Evolutionary conservation across 768 basidiomycete genomes (phyloP), one percentile per base, ranked within the genome.

Genomic region (Trametopsis cervina): DNA sequence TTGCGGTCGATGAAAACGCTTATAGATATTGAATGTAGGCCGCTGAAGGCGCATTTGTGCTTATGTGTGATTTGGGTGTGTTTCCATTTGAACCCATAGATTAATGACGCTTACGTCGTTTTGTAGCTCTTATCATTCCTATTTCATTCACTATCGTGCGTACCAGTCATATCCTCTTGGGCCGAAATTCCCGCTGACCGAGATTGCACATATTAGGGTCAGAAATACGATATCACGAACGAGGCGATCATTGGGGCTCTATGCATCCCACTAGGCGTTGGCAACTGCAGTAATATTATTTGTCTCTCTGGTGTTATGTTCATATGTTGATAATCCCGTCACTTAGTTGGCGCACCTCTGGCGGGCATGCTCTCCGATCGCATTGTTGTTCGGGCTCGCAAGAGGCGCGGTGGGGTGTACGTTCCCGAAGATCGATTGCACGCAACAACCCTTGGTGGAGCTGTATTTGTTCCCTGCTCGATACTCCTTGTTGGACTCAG

Each of bases 371-470:
- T 83, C 0, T 85, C 85, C 0, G 85, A 87, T 59, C 51, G 54
- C 22, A 63, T 73, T 0, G 66, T 88, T 20, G 63, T 72, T 15
- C 59, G 57, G 35, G 80, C 76, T 64, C 72, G 72, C 13, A 63
- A 68, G 40, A 59, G 65, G 4, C 74, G 82, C 20, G 70, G 70
- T 0, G 82, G 81, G 0, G 55, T 66, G 1, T 84, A 80, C 81
- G 73, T 77, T 37, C 83, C 83, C 0, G 83, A 88, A 60, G 85
- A 84, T 53, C 76, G 84, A 4, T 69, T 86, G 21, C 71, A 78
- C 1, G 80, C 71, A 1, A 66, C 74, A 1, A 58, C 78, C 26
- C 54, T 69, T 4, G 76, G 77, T 7, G 70, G 69, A 3, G 62
- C 70, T 0, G 25, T 76, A 15, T 63, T 84, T 23, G 66, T 75